Percentiles rank a stretch among this genome's conserved stretches.
phyloP scores from a whole-genome alignment of 768 basidiomycete genomes.

The Phallus indusiatus region DNA sequence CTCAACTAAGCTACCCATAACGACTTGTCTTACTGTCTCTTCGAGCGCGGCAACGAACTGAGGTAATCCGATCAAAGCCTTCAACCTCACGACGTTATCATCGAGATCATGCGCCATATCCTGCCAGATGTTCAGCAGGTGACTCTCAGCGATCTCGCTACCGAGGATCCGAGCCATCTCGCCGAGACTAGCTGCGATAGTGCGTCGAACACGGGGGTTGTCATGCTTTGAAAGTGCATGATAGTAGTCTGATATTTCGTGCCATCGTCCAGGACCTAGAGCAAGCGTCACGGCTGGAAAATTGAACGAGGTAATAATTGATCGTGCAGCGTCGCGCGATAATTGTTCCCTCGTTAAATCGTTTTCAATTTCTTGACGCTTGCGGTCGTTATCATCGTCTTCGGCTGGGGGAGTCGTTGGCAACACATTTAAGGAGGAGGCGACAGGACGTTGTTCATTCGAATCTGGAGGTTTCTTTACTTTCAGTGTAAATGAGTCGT shows the following conservation, averaged over 20 bases:
- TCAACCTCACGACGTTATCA: slow-evolving; percentile 60
- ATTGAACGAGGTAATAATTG: slow-evolving; percentile 79
- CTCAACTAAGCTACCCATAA: slow-evolving; percentile 31
- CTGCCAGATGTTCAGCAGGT: slow-evolving; percentile 68
- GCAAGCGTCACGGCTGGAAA: slow-evolving; percentile 86
- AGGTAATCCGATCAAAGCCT: slow-evolving; percentile 58
- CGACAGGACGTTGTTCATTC: neutral
- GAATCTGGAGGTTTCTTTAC: neutral
- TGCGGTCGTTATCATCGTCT: neutral
- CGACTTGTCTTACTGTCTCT: slow-evolving; percentile 32
- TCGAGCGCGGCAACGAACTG: slow-evolving; percentile 48
- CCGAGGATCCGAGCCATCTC: slow-evolving; percentile 85
- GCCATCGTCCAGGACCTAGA: slow-evolving; percentile 69
- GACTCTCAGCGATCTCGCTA: slow-evolving; percentile 49
- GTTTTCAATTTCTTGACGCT: neutral
- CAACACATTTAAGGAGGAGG: neutral
- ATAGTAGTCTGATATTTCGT: slow-evolving; percentile 60
- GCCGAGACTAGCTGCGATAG: slow-evolving; percentile 81
- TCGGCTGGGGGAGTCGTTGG: slow-evolving; percentile 1
- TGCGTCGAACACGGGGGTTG: slow-evolving; percentile 57
- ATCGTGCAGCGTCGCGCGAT: slow-evolving; percentile 52
- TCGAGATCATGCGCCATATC: slow-evolving; percentile 41
- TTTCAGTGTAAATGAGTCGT: neutral
- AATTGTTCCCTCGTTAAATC: neutral
- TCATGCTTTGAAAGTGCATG: slow-evolving; percentile 50